These are phyloP conservation scores for Aureobasidium sp. DNA, from an alignment of 2,329 filamentous ascomycete species.

Conservation along the genomic window DNA sequence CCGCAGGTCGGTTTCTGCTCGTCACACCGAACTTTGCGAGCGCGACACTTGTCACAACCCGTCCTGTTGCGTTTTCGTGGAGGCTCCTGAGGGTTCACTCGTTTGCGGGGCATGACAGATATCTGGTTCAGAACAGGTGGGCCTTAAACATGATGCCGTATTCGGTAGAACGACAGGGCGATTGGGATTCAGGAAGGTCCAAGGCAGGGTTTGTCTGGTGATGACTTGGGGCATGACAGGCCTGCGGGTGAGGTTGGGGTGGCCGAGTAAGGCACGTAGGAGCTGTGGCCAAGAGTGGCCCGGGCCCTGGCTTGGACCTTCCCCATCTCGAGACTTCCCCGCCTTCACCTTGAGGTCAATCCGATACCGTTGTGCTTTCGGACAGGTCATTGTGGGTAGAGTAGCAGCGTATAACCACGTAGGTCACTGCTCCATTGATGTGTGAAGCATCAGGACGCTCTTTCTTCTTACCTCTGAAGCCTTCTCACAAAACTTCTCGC, in stretches of 20 bases:
- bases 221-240: background rate
- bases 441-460: no score
- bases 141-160: background rate
- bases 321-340: background rate
- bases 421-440: background rate
- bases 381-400: background rate
- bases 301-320: background rate
- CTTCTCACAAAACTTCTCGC: background rate
- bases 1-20: slow-evolving; percentile 31
- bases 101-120: slow-evolving; percentile 16
- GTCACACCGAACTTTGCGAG: slow-evolving; percentile 34
- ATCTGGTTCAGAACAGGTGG: background rate
- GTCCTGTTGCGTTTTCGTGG: slow-evolving; percentile 26
- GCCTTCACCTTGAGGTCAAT: background rate
- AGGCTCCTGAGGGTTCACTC: slow-evolving; percentile 15
- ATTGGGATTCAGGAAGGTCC: slow-evolving; percentile 5
- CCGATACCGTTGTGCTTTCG: background rate
- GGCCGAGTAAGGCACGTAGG: background rate
- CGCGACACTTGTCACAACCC: slow-evolving; percentile 34
- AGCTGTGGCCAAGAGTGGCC: background rate
- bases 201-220: slow-evolving; percentile 1
- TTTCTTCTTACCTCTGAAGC: background rate
- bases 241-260: background rate
- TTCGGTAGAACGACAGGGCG: background rate
- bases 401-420: background rate